Evolutionary conservation across 1,284 basidiomycete genomes (phyloP).

Genomic region (Xerocomus amazonicus): DNA sequence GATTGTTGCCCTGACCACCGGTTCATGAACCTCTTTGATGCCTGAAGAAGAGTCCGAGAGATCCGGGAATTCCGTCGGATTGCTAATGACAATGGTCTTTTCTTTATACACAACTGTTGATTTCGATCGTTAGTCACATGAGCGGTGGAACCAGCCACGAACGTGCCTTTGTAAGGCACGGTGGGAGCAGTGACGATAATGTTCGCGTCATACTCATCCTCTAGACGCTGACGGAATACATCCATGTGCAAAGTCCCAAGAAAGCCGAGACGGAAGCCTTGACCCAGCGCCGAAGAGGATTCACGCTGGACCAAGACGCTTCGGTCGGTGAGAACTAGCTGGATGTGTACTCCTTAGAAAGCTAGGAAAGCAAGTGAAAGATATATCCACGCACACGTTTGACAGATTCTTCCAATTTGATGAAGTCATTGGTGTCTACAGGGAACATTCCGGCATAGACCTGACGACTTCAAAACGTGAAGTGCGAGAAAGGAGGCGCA

Average conservation of each 20-base stretch:
- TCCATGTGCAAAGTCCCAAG: constrained; percentile 97
- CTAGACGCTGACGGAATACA: constrained; percentile 91
- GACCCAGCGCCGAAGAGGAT: constrained; percentile 90
- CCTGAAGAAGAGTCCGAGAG: constrained; percentile 56
- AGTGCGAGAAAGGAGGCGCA: background rate
- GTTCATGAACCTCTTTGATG: constrained; percentile 81
- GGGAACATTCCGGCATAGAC: constrained; percentile 97
- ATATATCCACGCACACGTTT: constrained; percentile 59
- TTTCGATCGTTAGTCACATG: constrained; percentile 5
- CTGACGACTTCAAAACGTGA: constrained; percentile 37
- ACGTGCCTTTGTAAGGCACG: constrained; percentile 83
- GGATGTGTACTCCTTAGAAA: constrained; percentile 17
- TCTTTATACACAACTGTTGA: constrained; percentile 69
- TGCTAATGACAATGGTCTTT: constrained; percentile 73
- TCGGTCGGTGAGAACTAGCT: constrained; percentile 85
- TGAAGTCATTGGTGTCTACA: constrained; percentile 86
- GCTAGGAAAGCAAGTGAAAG: constrained; percentile 1
- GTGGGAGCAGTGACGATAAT: constrained; percentile 92
- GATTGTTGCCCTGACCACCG: constrained; percentile 86
- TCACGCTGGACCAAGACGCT: constrained; percentile 92
- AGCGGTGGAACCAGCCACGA: background rate
- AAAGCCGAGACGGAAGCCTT: constrained; percentile 94
- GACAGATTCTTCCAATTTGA: constrained; percentile 94
- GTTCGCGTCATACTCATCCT: constrained; percentile 93
- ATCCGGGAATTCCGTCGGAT: constrained; percentile 92